These are phyloP conservation scores for Plicaturopsis crispa DNA, from an alignment of 768 basidiomycete genomes.

Conservation along the genomic window DNA sequence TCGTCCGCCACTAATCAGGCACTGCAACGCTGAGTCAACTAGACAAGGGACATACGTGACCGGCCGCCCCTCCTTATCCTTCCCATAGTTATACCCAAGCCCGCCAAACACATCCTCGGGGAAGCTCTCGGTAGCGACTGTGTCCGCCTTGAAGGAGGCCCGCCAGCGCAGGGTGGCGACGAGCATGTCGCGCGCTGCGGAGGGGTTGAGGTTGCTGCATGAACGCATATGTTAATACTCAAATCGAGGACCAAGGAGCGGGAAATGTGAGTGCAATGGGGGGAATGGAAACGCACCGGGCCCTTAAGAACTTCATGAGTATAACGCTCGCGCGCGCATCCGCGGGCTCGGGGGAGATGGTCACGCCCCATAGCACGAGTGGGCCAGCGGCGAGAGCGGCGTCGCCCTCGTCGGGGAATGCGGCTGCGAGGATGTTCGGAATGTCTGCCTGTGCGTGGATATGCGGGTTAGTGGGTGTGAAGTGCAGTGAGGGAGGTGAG, in stretches of 20 bases:
- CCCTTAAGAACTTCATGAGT: constrained; percentile 76
- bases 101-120: constrained; percentile 56
- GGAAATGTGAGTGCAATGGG: background rate
- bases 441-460: no score
- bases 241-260: no score
- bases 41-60: constrained; percentile 47
- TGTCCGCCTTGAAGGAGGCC: constrained; percentile 54
- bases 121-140: constrained; percentile 50
- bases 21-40: background rate
- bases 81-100: constrained; percentile 57
- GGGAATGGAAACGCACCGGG: constrained; percentile 38
- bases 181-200: constrained; percentile 58
- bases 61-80: constrained; percentile 65
- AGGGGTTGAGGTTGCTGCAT: constrained; percentile 41
- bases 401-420: constrained; percentile 50
- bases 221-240: background rate
- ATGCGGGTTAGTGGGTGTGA: no score
- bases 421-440: constrained; percentile 46
- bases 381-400: no score
- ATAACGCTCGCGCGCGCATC: constrained; percentile 68
- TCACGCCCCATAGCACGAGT: constrained; percentile 74
- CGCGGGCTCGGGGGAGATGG: constrained; percentile 47
- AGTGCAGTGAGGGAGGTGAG: no score
- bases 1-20: no score
- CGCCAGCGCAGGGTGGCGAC: constrained; percentile 67